These are phyloP conservation scores for Chaetomiaceae sp. DNA, from an alignment of 2,329 filamentous ascomycete species.

Conservation along the genomic window DNA sequence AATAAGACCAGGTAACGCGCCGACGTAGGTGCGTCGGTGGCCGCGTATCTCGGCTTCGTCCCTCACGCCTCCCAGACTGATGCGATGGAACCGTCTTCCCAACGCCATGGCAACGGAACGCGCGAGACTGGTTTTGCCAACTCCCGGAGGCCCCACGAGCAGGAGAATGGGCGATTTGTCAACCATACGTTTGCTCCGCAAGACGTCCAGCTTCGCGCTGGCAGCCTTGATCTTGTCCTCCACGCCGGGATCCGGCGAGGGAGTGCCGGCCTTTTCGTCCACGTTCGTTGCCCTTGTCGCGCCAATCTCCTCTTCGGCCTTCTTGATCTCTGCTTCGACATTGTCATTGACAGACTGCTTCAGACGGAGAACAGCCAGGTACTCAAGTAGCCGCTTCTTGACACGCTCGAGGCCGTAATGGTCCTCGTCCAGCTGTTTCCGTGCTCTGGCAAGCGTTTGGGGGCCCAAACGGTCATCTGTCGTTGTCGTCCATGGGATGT, in stretches of 20 bases:
- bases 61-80: slow-evolving; percentile 89
- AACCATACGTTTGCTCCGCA: slow-evolving; percentile 76
- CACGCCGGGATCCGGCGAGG: slow-evolving; percentile 16
- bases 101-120: slow-evolving; percentile 88
- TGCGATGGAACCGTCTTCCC: slow-evolving; percentile 92
- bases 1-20: slow-evolving; percentile 95
- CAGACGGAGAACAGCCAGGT: slow-evolving; percentile 88
- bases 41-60: slow-evolving; percentile 97
- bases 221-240: slow-evolving; percentile 35
- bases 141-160: slow-evolving; percentile 86
- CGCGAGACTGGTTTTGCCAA: slow-evolving; percentile 92
- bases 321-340: slow-evolving; percentile 70
- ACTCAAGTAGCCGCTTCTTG: slow-evolving; percentile 93
- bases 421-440: slow-evolving; percentile 88
- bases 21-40: slow-evolving; percentile 91
- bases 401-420: slow-evolving; percentile 96
- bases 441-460: slow-evolving; percentile 70
- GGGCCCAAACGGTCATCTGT: slow-evolving; percentile 82
- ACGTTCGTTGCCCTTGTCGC: slow-evolving; percentile 37
- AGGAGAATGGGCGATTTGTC: slow-evolving; percentile 96
- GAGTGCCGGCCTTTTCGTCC: slow-evolving; percentile 21
- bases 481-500: slow-evolving; percentile 83
- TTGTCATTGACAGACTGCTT: slow-evolving; percentile 87
- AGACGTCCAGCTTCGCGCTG: slow-evolving; percentile 63
- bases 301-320: slow-evolving; percentile 53